phyloP scores from a whole-genome alignment of 768 basidiomycete genomes.

The Leccinum sublutescens region DNA sequence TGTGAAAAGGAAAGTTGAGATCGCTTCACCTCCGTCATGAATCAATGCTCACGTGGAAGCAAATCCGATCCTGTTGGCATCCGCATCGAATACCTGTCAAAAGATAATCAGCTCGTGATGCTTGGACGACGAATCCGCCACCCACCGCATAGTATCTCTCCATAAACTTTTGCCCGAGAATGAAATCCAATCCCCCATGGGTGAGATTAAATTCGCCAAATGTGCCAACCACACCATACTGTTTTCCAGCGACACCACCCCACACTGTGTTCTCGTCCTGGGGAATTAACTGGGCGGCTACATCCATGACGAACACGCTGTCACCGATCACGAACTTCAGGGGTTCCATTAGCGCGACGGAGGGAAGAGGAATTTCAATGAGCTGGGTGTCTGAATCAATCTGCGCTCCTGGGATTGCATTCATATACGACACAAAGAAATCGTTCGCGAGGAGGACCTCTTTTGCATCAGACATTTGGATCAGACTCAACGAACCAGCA shows the following conservation, averaged over 20 bases:
- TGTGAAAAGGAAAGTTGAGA: background rate
- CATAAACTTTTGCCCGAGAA: background rate
- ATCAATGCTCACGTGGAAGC: background rate
- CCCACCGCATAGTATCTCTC: background rate
- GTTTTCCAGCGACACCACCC: background rate
- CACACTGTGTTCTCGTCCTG: background rate
- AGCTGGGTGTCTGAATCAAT: background rate
- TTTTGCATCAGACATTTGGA: background rate
- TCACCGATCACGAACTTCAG: conserved; percentile 10
- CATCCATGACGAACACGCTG: background rate
- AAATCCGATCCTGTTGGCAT: background rate
- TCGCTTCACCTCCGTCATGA: background rate
- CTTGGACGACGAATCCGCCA: background rate
- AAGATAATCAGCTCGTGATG: background rate
- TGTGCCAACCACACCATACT: background rate
- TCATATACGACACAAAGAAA: conserved; percentile 8
- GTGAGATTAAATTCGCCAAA: too few relatives aligned
- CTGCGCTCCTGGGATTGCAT: conserved; percentile 13
- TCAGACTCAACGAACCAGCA: background rate
- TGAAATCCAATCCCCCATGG: background rate
- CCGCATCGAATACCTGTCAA: conserved; percentile 1
- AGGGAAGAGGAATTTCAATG: conserved; percentile 12
- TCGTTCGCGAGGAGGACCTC: conserved; percentile 5
- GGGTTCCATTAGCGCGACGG: conserved; percentile 7
- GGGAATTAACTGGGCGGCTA: background rate